Conservation (phyloP, 306 rosid genomes). For the Acacia acuminata region DNA sequence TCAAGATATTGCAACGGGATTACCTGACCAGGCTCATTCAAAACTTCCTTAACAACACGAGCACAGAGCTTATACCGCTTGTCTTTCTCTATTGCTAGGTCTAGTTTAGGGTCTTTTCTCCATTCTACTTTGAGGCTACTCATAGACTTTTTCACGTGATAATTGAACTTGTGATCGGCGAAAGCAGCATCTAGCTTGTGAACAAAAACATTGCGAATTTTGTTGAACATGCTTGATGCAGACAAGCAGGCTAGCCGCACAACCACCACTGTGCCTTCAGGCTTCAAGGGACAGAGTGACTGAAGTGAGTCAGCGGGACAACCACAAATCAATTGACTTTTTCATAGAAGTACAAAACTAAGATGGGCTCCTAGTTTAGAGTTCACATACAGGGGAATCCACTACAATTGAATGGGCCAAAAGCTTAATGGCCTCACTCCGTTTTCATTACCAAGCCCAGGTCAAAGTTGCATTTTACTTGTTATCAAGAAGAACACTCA, state of each 20-base stretch:
- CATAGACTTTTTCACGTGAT: constrained; percentile 41
- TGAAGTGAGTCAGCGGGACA: too few species aligned
- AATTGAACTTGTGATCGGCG: neutral
- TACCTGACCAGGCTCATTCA: constrained; percentile 60
- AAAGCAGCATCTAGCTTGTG: neutral
- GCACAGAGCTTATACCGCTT: constrained; percentile 61
- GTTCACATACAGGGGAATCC: too few species aligned
- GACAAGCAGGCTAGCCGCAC: neutral
- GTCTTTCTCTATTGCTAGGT: constrained; percentile 71
- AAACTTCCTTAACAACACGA: constrained; percentile 67
- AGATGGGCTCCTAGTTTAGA: too few species aligned
- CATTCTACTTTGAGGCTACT: constrained; percentile 81
- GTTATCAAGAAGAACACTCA: constrained; percentile 25
- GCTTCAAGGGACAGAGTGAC: neutral
- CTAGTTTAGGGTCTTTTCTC: constrained; percentile 78
- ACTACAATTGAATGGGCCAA: too few species aligned
- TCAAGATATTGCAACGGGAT: constrained; percentile 64
- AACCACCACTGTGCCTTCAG: too few species aligned
- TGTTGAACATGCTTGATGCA: neutral
- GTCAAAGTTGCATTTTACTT: neutral
- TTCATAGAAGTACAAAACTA: too few species aligned
- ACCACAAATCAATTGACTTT: neutral
- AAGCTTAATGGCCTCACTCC: too few species aligned
- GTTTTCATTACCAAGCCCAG: too few species aligned
- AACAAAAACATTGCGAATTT: neutral